These are phyloP conservation scores for Citrus glauca DNA, from an alignment of 345 rosid genomes.

Conservation along the genomic window DNA sequence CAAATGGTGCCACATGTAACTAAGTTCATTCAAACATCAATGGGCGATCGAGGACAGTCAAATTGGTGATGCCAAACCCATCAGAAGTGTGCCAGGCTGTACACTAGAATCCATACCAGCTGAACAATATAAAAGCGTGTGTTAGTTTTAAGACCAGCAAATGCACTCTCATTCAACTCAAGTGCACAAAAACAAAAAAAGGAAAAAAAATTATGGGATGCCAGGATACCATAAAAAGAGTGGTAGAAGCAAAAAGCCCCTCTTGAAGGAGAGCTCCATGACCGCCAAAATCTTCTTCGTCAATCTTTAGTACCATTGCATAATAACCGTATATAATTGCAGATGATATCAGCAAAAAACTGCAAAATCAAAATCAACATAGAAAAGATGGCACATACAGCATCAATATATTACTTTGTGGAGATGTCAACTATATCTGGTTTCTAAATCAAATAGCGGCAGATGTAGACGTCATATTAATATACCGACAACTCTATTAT, in stretches of 20 bases:
- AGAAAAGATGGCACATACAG: neutral
- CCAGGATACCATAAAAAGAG: constrained; percentile 77
- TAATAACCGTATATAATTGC: constrained; percentile 81
- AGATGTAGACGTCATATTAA: neutral
- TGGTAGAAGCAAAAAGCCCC: constrained; percentile 84
- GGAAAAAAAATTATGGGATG: neutral
- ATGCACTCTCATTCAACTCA: neutral
- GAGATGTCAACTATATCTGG: neutral
- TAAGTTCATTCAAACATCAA: neutral
- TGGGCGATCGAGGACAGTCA: constrained; percentile 6
- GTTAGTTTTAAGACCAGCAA: constrained; percentile 14
- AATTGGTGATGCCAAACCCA: constrained; percentile 4
- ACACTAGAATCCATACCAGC: constrained; percentile 93
- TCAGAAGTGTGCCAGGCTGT: constrained; percentile 92
- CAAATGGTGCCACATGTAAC: constrained; percentile 24
- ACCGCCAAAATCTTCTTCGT: constrained; percentile 94
- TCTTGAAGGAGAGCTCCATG: constrained; percentile 93
- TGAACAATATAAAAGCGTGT: constrained; percentile 35
- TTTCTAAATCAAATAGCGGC: neutral
- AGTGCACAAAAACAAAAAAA: neutral
- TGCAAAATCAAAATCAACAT: constrained; percentile 30
- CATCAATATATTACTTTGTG: neutral
- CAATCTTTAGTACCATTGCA: constrained; percentile 74
- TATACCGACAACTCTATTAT: neutral
- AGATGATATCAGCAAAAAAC: constrained; percentile 70